These are phyloP conservation scores for Setaria viridis DNA, from an alignment of 202 grass and related monocot species.

Conservation along the genomic window DNA sequence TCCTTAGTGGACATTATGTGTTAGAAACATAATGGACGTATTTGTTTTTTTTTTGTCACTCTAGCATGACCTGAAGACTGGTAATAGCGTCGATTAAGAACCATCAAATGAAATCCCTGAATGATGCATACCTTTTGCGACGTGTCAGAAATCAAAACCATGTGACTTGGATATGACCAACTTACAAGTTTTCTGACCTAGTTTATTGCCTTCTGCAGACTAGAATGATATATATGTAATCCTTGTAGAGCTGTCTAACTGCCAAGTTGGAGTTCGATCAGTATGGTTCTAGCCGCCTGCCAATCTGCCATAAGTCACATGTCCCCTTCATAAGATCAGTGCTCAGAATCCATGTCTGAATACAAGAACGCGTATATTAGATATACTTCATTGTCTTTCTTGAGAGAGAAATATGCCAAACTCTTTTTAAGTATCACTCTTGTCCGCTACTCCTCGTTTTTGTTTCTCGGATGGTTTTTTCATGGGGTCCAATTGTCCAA, in stretches of 20 bases:
- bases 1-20: background rate
- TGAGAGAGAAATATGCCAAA: slow-evolving; percentile 35
- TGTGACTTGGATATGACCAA: background rate
- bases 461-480: background rate
- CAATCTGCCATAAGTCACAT: background rate
- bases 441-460: slow-evolving; percentile 29
- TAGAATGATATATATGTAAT: background rate
- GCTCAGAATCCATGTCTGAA: slow-evolving; percentile 29
- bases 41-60: background rate
- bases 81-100: background rate
- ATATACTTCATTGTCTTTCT: slow-evolving; percentile 8
- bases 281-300: background rate
- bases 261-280: slow-evolving; percentile 12
- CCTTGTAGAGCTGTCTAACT: slow-evolving; percentile 1
- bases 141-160: background rate
- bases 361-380: slow-evolving; percentile 4
- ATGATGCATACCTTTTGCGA: background rate
- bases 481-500: slow-evolving; percentile 7
- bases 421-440: slow-evolving; percentile 17
- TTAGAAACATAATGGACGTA: background rate
- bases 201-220: background rate
- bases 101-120: background rate
- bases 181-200: background rate
- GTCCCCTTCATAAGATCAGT: slow-evolving; percentile 38
- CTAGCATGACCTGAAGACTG: background rate